Base-by-base conservation (phyloP, 371 early-diverging fungal species). In the Sporodiniella umbellata region DNA sequence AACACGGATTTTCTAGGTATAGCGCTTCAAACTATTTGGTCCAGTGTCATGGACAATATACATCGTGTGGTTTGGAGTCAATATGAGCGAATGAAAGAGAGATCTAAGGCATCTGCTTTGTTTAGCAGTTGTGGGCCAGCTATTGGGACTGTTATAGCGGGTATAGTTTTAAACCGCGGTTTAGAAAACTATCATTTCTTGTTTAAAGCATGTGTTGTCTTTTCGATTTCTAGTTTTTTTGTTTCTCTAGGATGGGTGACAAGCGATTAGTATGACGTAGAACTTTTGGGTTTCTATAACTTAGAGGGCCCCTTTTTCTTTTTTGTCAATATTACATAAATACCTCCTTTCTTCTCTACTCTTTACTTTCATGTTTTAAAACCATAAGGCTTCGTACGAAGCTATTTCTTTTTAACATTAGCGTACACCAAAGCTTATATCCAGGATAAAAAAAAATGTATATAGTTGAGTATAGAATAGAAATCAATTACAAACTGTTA, bases 241-340 rank as follows among this genome's bases (percentile, higher is more conserved):
- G 39, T 66, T 7, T 61, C 72, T 19, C 68, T 68, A 69, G 72
- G 72, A n/a, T 68, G 68, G 72, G 63, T 62, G 17, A 45, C 59
- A 8, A 46, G 53, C 8, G 62, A 68, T 38, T 62, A 39, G 30
- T 10, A 4, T 28, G 10, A 7, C 10, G 30, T 7, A 4, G 10
- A 28, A 10, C 30, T 10, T 28, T 28, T 28, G 30, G 4, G 10
- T 28, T 4, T 28, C 10, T 28, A 10, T 28, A 7, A 7, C 7
- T 28, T 28, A 4, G 4, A 7, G 7, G 4, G 10, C 10, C 10
- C 30, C 10, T 28, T 28, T 28, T 28, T 28, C 30, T 28, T 28
- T 28, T 28, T 4, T 28, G 4, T 28, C 10, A 10, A n/a, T n/a
- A n/a, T n/a, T n/a, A n/a, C n/a, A n/a, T n/a, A n/a, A n/a, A n/a